Percentiles rank a stretch among this genome's conserved stretches.
Conservation (phyloP, 345 rosid genomes). For the Citrus unshiu region DNA sequence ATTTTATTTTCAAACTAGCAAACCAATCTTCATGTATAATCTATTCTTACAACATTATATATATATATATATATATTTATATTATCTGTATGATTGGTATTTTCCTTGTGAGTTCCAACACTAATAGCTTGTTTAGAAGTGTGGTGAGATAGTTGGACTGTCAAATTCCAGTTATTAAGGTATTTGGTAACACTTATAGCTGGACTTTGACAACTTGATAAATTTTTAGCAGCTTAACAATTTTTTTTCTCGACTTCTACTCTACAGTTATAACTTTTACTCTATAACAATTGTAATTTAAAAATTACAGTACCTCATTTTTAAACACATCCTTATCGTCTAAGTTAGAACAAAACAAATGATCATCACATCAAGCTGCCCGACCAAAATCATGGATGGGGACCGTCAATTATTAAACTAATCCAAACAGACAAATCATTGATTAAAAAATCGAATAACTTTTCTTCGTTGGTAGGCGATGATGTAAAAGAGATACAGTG, state of each 20-base stretch:
- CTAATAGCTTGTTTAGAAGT: no score
- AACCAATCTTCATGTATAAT: neutral
- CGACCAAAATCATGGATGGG: neutral
- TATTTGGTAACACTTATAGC: fast-evolving
- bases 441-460: neutral
- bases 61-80: no score
- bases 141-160: fast-evolving
- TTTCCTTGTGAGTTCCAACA: neutral
- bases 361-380: neutral
- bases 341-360: neutral
- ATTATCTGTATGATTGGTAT: no score
- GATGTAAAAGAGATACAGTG: neutral
- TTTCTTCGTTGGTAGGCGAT: neutral
- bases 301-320: fast-evolving
- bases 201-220: fast-evolving
- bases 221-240: fast-evolving
- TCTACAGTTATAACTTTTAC: fast-evolving
- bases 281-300: fast-evolving
- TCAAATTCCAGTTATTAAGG: fast-evolving
- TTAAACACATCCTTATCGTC: no score
- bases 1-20: neutral
- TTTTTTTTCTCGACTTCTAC: no score
- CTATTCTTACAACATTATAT: neutral
- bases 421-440: neutral
- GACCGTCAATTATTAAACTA: neutral